Conservation (phyloP, 352 stramenopile genomes). For the Globisporangium radiosum region DNA sequence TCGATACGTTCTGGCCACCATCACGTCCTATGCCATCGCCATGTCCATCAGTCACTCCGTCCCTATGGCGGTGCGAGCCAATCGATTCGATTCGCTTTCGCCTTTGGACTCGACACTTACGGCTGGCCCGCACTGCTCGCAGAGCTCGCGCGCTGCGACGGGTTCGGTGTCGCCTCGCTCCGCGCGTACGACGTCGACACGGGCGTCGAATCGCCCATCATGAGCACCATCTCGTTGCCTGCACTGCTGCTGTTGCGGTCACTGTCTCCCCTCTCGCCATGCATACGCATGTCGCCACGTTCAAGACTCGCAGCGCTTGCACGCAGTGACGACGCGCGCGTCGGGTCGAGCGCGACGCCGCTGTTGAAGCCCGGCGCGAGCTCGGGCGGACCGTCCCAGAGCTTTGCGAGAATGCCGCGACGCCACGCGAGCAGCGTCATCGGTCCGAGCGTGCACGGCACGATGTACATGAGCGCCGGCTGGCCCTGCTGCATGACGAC, state of each 20-base stretch:
- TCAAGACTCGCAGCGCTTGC: slow-evolving; percentile 20
- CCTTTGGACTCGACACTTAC: background rate
- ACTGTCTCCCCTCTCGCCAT: background rate
- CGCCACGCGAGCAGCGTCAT: slow-evolving; percentile 67
- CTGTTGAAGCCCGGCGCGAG: slow-evolving; percentile 19
- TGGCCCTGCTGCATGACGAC: slow-evolving; percentile 91
- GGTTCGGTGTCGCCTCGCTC: slow-evolving; percentile 25
- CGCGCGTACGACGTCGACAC: slow-evolving; percentile 38
- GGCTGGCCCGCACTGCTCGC: slow-evolving; percentile 1
- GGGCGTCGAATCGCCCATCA: slow-evolving; percentile 28
- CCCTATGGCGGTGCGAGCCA: too few relatives aligned
- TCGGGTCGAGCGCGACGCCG: slow-evolving; percentile 3
- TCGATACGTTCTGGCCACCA: too few relatives aligned
- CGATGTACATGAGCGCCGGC: slow-evolving; percentile 95
- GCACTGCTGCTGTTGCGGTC: slow-evolving; percentile 19
- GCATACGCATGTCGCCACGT: slow-evolving; percentile 15
- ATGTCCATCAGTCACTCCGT: too few relatives aligned
- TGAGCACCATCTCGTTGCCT: slow-evolving; percentile 31
- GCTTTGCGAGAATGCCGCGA: slow-evolving; percentile 79
- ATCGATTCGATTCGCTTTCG: background rate
- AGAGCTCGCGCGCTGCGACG: slow-evolving; percentile 6
- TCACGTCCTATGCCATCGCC: too few relatives aligned
- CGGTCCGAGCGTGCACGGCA: slow-evolving; percentile 88
- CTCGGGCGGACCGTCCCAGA: slow-evolving; percentile 87
- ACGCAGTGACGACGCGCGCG: slow-evolving; percentile 3